Evolutionary conservation across 768 basidiomycete species (phyloP), one percentile per base, ranked within the genome.

Genomic region (Hygrophoropsis aurantiaca): DNA sequence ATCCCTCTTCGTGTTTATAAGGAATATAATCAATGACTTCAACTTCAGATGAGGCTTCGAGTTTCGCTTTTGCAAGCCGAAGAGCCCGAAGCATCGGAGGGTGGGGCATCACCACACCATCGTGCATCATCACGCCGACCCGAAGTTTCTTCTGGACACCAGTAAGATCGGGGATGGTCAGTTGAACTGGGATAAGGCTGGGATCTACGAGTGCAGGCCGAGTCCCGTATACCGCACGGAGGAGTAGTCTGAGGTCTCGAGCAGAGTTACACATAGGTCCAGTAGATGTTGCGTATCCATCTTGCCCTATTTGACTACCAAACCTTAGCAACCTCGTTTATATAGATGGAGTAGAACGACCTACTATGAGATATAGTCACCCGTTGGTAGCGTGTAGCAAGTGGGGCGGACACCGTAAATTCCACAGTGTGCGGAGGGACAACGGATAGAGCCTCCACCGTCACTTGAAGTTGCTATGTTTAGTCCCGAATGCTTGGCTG

Each of bases 21-120:
- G 73, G 68, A 13, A 32, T 19, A 44, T 74, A 78, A 25, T 63
- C 61, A 9, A 68, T 49, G 37, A 75, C 63, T 49, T 68, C 69
- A 42, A 65, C 69, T 42, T 53, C 61, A 3, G 58, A 50, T 11
- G 68, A 64, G 0, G 57, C 60, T 32, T 55, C 56, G 30, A 79
- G 55, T 11, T 66, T 73, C 24, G 53, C 59, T 49, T 68, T 72
- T 2, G 62, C 58, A 18, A 65, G 46, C 23, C 67, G 56, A 44
- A 80, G 48, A 4, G 74, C 77, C 5, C 78, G 65, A 13, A 54
- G 45, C 26, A 71, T 56, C 0, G 78, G 77, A 16, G 77, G 72
- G 11, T 68, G 65, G 6, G 77, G 74, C 25, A 58, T 47, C 2
- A 71, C 69, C 4, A 68, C 52, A 2, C 55, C 65, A 44, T 78